Evolutionary conservation across 768 basidiomycete genomes (phyloP).

Genomic region (Suillus weaverae): DNA sequence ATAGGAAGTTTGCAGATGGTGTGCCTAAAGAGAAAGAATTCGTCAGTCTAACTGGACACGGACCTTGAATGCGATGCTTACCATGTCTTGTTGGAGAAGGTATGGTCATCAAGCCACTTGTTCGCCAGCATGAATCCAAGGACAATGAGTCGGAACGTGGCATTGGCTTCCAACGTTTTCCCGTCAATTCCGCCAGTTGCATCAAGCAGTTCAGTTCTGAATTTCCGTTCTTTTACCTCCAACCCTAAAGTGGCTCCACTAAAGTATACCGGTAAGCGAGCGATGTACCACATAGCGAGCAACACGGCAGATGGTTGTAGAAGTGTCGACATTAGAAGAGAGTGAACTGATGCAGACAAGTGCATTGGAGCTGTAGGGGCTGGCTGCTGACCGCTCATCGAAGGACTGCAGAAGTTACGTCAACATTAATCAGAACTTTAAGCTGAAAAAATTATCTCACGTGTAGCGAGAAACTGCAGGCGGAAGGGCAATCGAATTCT

Average conservation of each 20-base stretch:
- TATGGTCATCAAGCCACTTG: conserved; percentile 88
- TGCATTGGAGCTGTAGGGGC: conserved; percentile 40
- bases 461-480: conserved; percentile 48
- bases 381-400: conserved; percentile 31
- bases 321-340: conserved; percentile 73
- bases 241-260: conserved; percentile 48
- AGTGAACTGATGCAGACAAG: conserved; percentile 64
- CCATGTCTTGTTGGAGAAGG: conserved; percentile 90
- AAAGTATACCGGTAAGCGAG: conserved; percentile 70
- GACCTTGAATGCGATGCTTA: conserved; percentile 32
- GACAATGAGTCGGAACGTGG: conserved; percentile 72
- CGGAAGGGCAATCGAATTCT: conserved; percentile 65
- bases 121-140: conserved; percentile 85
- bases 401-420: conserved; percentile 20
- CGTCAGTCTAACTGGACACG: conserved; percentile 5
- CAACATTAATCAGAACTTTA: conserved; percentile 8
- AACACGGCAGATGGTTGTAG: conserved; percentile 81
- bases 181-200: conserved; percentile 39
- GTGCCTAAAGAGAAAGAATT: conserved; percentile 51
- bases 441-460: conserved; percentile 42
- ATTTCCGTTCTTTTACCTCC: conserved; percentile 60
- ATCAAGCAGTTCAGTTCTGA: conserved; percentile 64
- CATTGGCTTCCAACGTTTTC: conserved; percentile 54
- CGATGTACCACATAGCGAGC: conserved; percentile 81
- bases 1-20: conserved; percentile 77